Evolutionary conservation across 1,284 basidiomycete species (phyloP).

Genomic region (Ustilago tritici): DNA sequence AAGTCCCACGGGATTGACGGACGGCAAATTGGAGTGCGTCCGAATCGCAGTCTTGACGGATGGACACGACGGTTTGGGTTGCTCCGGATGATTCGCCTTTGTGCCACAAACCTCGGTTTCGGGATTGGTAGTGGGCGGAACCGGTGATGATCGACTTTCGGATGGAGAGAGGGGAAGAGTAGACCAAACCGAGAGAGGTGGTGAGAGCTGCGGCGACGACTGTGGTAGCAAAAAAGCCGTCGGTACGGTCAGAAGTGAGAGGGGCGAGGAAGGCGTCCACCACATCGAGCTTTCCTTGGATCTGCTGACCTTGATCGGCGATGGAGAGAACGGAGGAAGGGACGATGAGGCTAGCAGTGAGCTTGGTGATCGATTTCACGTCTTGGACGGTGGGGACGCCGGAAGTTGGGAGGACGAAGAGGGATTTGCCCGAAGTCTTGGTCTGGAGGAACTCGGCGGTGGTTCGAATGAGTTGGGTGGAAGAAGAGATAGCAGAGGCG

Average conservation of each 20-base stretch:
- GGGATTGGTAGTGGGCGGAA: constrained; percentile 94
- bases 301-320: constrained; percentile 25
- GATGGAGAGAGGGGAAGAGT: constrained; percentile 91
- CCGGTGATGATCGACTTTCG: constrained; percentile 87
- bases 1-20: constrained; percentile 79
- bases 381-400: constrained; percentile 40
- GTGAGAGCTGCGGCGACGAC: constrained; percentile 76
- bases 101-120: constrained; percentile 90
- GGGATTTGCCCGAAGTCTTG: constrained; percentile 59
- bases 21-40: constrained; percentile 94
- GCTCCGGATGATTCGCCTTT: constrained; percentile 97
- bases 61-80: constrained; percentile 85
- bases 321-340: constrained; percentile 52
- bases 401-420: constrained; percentile 55
- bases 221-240: constrained; percentile 92
- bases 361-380: constrained; percentile 40
- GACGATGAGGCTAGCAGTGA: constrained; percentile 56
- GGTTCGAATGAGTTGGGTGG: constrained; percentile 41
- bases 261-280: constrained; percentile 72
- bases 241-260: constrained; percentile 85
- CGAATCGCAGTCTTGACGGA: constrained; percentile 90
- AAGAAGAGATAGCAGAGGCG: constrained; percentile 39
- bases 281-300: constrained; percentile 57
- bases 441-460: constrained; percentile 51
- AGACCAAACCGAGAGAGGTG: constrained; percentile 86